Evolutionary conservation across 371 early-diverging fungal species (phyloP).

Genomic region (Mortierella sp.): DNA sequence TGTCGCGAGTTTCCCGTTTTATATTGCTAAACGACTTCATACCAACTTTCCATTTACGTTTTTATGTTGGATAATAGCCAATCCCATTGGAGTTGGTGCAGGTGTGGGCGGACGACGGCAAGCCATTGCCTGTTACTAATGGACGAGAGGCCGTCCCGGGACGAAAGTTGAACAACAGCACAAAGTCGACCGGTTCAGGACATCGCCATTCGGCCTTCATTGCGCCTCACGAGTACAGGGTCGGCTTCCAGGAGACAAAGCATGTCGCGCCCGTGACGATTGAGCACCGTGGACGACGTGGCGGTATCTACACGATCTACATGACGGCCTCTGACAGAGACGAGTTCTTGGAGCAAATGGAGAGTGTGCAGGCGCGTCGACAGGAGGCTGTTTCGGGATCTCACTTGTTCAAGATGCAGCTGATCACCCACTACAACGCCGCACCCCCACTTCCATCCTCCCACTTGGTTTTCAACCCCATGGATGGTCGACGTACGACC

Average conservation of each 20-base stretch:
- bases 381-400: constrained; percentile 65
- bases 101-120: constrained; percentile 73
- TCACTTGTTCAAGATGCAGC: constrained; percentile 74
- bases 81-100: constrained; percentile 83
- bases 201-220: constrained; percentile 39
- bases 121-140: constrained; percentile 13
- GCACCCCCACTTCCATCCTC: constrained; percentile 58
- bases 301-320: constrained; percentile 38
- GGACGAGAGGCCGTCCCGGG: constrained; percentile 36
- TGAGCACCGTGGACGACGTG: constrained; percentile 48
- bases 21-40: neutral
- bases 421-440: constrained; percentile 58
- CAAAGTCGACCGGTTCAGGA: constrained; percentile 42
- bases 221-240: constrained; percentile 9
- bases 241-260: constrained; percentile 52
- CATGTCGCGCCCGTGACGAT: constrained; percentile 35
- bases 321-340: constrained; percentile 76
- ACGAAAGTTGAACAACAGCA: constrained; percentile 43
- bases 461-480: constrained; percentile 33
- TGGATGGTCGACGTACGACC: constrained; percentile 69
- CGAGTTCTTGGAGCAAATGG: constrained; percentile 85
- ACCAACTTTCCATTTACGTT: neutral
- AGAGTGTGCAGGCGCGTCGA: constrained; percentile 68
- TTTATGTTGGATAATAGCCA: constrained; percentile 60
- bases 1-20: neutral